Evolutionary conservation across 2,329 filamentous ascomycete species (phyloP), one percentile per base, ranked within the genome.

Genomic region (Raffaelea albimanens): DNA sequence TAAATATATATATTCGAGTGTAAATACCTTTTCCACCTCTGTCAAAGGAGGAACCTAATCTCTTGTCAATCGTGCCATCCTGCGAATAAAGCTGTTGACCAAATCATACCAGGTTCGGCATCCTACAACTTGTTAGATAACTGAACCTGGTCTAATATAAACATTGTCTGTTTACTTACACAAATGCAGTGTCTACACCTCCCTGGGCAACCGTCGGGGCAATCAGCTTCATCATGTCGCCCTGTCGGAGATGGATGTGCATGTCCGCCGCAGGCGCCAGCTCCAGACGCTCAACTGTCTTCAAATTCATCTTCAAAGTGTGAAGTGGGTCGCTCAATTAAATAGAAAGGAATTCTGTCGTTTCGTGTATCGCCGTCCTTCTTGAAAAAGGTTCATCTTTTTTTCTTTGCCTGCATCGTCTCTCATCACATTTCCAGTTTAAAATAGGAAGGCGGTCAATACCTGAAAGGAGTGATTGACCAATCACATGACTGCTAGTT

Each of bases 211-310:
- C 63, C 18, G 69, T 34, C 19, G 72, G 72, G 40, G 66, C 67
- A 20, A 76, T 73, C 31, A 72, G 58, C 50, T 79, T 68, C 73
- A 83, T 80, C 70, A 81, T 76, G 50, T 75, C 69, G 19, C 75
- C 83, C 62, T 87, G 78, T 25, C 83, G 78, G 55, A 87, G 69
- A 63, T 87, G 83, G 57, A 87, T 83, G 57, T 83, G 80, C 65
- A 84, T 78, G 63, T 85, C 82, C 45, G 81, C 81, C 52, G 79
- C 70, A 20, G 81, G 72, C 44, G 80, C 78, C 57, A 85, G 70
- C 67, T 79, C 72, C 40, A 61, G 58, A 31, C 52, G 58, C 50
- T 62, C 38, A 4, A 48, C 34, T 4, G 48, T 57, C 45, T 58
- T 54, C 40, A 65, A 57, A 47, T 57, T 51, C 61, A 64, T 63